phyloP scores from a whole-genome alignment of 345 rosid species.

The Lumnitzera littorea region DNA sequence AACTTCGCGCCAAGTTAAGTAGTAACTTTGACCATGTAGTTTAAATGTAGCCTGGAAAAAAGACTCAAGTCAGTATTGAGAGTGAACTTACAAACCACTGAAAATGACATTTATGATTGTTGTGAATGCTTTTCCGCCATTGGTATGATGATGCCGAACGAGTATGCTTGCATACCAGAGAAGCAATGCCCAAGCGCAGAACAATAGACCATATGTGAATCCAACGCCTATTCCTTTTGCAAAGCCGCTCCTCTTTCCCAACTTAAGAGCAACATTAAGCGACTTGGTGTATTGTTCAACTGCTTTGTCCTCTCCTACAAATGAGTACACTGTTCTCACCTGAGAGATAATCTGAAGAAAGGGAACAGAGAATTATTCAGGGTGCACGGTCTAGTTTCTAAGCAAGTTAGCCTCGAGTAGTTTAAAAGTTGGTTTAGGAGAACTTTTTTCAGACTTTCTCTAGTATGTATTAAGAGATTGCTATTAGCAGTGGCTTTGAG shows the following conservation, averaged over 20 bases:
- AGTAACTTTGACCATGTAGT: too few relatives aligned
- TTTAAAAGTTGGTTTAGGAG: too few relatives aligned
- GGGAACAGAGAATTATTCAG: neutral
- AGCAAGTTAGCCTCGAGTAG: too few relatives aligned
- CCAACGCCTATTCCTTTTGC: conserved; percentile 83
- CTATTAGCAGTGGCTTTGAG: too few relatives aligned
- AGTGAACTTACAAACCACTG: conserved; percentile 69
- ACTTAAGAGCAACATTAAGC: conserved; percentile 45
- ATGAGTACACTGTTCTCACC: conserved; percentile 71
- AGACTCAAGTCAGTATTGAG: neutral
- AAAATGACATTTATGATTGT: conserved; percentile 66
- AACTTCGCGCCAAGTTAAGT: too few relatives aligned
- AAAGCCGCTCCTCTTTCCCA: conserved; percentile 54
- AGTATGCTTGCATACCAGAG: conserved; percentile 78
- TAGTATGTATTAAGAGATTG: too few relatives aligned
- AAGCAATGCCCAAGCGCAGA: conserved; percentile 73
- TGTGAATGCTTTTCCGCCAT: conserved; percentile 76
- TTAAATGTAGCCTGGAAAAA: too few relatives aligned
- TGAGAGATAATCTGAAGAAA: conserved; percentile 57
- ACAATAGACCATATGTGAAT: conserved; percentile 52
- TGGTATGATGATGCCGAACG: conserved; percentile 53
- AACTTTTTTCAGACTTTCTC: too few relatives aligned
- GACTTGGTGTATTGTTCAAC: conserved; percentile 46
- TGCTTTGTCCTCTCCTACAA: conserved; percentile 70
- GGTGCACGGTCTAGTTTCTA: neutral